Percentiles rank a stretch among this genome's conserved stretches.
phyloP scores from a whole-genome alignment of 139 green algal genomes.

The Picochlorum sp. region DNA sequence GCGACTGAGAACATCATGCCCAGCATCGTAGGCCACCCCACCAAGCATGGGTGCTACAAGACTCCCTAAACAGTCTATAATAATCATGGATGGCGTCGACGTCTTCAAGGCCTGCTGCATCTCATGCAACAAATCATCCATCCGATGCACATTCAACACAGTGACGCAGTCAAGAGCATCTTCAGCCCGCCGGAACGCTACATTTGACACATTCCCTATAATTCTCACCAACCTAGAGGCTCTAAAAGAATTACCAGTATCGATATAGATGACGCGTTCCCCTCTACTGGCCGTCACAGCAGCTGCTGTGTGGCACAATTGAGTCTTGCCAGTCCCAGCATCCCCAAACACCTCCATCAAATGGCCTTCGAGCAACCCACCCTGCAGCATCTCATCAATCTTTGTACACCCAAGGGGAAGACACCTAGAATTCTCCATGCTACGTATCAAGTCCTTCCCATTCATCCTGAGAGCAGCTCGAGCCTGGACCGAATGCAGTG shows the following conservation, averaged over 20 bases:
- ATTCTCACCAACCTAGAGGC: slow-evolving; percentile 8
- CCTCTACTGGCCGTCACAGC: not conserved
- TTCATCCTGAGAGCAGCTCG: too few species aligned
- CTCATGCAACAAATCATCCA: too few species aligned
- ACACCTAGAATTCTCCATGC: not conserved
- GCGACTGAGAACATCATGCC: slow-evolving; percentile 20
- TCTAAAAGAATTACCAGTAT: slow-evolving; percentile 25
- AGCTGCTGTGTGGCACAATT: slow-evolving; percentile 21
- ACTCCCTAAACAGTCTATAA: slow-evolving; percentile 21
- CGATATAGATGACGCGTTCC: slow-evolving; percentile 19
- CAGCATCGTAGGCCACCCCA: slow-evolving; percentile 9
- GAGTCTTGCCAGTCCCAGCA: slow-evolving; percentile 29
- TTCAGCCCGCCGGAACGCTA: not conserved
- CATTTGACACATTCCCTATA: not conserved
- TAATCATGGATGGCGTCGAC: slow-evolving; percentile 2
- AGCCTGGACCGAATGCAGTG: not conserved
- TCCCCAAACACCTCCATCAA: slow-evolving; percentile 25
- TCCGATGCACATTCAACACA: slow-evolving; percentile 1
- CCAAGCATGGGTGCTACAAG: slow-evolving; percentile 16
- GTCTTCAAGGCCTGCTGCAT: not conserved
- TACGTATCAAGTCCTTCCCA: not conserved
- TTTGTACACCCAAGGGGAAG: not conserved
- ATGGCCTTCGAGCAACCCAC: slow-evolving; percentile 20
- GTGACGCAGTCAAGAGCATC: slow-evolving; percentile 9
- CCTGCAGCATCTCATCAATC: slow-evolving; percentile 16